Percentiles rank a stretch among this genome's conserved stretches.
Conservation (phyloP, 345 rosid species). For the Syzygium grande region DNA sequence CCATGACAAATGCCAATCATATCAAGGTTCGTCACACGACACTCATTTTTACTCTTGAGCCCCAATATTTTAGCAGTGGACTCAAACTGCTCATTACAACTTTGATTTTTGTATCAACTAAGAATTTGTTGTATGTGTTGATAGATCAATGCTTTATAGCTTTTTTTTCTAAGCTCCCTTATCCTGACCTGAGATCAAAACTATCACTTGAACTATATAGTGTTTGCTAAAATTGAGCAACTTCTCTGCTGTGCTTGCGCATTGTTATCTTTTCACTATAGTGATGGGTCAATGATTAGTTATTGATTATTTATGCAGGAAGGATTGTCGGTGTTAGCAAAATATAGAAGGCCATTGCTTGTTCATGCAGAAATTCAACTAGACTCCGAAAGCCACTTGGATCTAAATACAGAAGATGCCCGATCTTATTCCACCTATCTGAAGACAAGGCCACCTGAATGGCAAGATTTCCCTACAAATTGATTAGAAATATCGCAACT, state of each 20-base stretch:
- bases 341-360: slow-evolving; percentile 78
- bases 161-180: background rate
- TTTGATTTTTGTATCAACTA: background rate
- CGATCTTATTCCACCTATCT: slow-evolving; percentile 70
- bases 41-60: background rate
- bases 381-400: slow-evolving; percentile 15
- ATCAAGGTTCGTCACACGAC: slow-evolving; percentile 50
- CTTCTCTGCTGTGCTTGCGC: background rate
- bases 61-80: background rate
- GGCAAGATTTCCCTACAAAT: slow-evolving; percentile 30
- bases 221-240: background rate
- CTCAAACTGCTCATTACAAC: background rate
- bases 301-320: slow-evolving; percentile 35
- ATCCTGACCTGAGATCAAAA: background rate
- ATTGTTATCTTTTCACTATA: background rate
- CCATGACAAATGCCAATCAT: slow-evolving; percentile 81
- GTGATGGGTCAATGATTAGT: background rate
- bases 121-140: background rate
- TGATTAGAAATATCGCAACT: background rate
- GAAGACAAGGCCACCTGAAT: slow-evolving; percentile 72
- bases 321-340: slow-evolving; percentile 73
- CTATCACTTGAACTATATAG: background rate
- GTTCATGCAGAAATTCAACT: slow-evolving; percentile 80
- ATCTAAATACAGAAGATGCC: slow-evolving; percentile 38
- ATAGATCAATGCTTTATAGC: background rate